Conservation (phyloP, 2,329 filamentous ascomycete species). For the Incumbomyces delicatus region DNA sequence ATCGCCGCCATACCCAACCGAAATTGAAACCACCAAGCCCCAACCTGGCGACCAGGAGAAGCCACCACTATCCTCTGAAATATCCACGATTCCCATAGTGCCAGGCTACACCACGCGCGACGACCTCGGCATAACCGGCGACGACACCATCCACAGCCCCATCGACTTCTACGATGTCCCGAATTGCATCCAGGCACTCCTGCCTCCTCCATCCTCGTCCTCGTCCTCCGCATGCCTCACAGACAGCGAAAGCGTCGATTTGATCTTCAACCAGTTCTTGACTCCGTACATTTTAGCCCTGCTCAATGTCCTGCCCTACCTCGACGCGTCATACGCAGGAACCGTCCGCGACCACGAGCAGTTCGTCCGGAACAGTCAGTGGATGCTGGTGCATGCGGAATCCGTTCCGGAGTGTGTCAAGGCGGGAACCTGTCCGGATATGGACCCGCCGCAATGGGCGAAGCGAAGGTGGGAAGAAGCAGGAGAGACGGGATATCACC, state of each 20-base stretch:
- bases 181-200: constrained; percentile 63
- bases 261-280: constrained; percentile 89
- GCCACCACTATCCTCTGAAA: constrained; percentile 11
- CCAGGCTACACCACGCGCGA: constrained; percentile 86
- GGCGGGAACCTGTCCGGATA: neutral
- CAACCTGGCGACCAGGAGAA: too few relatives aligned
- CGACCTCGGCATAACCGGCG: constrained; percentile 71
- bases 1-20: too few relatives aligned
- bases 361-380: neutral
- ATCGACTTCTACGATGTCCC: constrained; percentile 70
- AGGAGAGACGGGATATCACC: neutral
- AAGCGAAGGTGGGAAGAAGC: neutral
- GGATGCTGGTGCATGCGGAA: neutral
- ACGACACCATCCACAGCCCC: constrained; percentile 73
- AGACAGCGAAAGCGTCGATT: constrained; percentile 53
- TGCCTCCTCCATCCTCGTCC: constrained; percentile 25
- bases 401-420: neutral
- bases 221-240: constrained; percentile 1
- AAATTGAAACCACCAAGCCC: too few relatives aligned
- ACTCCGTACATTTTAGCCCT: constrained; percentile 71
- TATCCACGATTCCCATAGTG: too few relatives aligned
- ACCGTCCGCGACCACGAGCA: neutral
- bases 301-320: constrained; percentile 46
- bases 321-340: neutral
- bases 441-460: neutral